Conservation (phyloP, 2,329 filamentous ascomycete species). For the Herpotrichia juniperi region DNA sequence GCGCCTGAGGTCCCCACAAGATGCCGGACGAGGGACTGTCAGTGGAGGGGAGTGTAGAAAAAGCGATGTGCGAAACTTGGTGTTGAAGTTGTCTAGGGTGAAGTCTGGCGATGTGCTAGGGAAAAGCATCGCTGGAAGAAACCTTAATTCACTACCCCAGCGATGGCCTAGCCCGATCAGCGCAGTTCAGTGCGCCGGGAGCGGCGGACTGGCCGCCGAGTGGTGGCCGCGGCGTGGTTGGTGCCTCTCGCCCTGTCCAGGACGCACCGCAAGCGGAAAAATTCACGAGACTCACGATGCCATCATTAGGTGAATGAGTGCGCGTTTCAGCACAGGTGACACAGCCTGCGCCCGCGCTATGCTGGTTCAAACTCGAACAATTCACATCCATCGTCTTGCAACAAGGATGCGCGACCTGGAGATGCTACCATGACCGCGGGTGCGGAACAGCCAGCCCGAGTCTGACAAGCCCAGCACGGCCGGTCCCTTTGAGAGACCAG, state of each 20-base stretch:
- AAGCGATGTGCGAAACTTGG: not conserved
- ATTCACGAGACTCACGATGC: conserved; percentile 13
- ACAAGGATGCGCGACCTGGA: conserved; percentile 47
- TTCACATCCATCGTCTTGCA: conserved; percentile 21
- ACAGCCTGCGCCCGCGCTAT: conserved; percentile 26
- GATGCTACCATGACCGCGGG: conserved; percentile 52
- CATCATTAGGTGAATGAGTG: conserved; percentile 12
- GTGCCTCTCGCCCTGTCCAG: not conserved
- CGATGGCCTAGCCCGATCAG: conserved; percentile 18
- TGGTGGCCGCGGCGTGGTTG: conserved; percentile 7
- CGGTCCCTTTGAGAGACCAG: conserved; percentile 10
- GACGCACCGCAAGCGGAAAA: not conserved
- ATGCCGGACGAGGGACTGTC: not conserved
- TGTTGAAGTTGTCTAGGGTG: not conserved
- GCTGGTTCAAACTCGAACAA: too few species aligned
- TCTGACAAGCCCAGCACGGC: conserved; percentile 35
- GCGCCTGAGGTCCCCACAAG: not conserved
- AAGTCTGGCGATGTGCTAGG: not conserved
- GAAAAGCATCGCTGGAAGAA: conserved; percentile 22
- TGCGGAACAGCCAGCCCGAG: conserved; percentile 50
- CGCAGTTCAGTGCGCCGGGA: conserved; percentile 24
- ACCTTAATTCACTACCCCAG: conserved; percentile 36
- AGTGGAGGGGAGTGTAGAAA: not conserved
- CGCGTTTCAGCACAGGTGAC: conserved; percentile 25
- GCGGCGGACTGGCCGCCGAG: conserved; percentile 26